Evolutionary conservation across 2,329 filamentous ascomycete species (phyloP), one percentile per base, ranked within the genome.

Genomic region (Aspergillus unguis): DNA sequence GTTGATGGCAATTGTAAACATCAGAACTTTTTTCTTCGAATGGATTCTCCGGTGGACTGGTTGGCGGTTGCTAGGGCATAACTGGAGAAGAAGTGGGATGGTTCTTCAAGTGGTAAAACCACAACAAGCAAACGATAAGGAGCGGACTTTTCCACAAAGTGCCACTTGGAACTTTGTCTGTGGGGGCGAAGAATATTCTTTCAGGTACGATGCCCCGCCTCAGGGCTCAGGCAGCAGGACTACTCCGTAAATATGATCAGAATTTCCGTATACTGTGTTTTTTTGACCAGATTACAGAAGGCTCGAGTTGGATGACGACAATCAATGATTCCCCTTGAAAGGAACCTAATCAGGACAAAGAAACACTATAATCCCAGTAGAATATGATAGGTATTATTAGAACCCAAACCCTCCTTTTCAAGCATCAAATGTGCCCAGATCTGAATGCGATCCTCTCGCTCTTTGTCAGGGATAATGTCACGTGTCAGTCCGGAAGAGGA

Each of bases 81-180:
- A 36, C 33, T 51, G 23, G n/a, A 23, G 52, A 60, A 17, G 58
- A 52, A 57, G 56, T 55, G 56, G 55, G 50, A 47, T 48, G 32
- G 51, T 53, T 48, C 63, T 65, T 50, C 51, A 65, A 65, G 57
- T 46, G 65, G 67, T 46, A 69, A 70, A 70, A 70, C 48, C 66
- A 70, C 68, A 70, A 70, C 65, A 70, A 70, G 56, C 59, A 61
- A 56, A 56, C 25, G 17, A 17, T 32, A 57, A 57, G 59, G 53
- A 58, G 50, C 57, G 61, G 59, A 59, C 57, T 37, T 50, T 53
- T 48, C 23, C 28, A 17, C 29, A 31, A 28, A 40, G 11, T 29
- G n/a, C 25, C 37, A 9, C 29, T 10, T 41, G 27, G 49, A 29
- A 23, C 36, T 17, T 17, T 17, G 17, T 17, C 17, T 17, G 17